phyloP scores from a whole-genome alignment of 805 yeast genomes.

The Suhomyces pyralidae region DNA sequence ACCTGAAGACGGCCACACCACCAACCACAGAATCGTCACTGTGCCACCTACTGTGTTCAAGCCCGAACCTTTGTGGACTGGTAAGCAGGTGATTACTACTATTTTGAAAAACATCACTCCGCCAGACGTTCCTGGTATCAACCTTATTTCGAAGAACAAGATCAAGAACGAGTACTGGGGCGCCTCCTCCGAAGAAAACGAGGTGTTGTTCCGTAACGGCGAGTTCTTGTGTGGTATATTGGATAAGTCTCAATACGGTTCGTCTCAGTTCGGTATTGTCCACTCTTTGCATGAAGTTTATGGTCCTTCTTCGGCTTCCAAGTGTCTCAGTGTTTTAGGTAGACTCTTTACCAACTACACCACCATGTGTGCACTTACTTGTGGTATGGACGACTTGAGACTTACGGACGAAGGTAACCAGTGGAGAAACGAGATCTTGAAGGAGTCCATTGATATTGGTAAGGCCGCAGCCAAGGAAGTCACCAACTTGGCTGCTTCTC shows the following conservation, averaged over 20 bases:
- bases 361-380: conserved; percentile 89
- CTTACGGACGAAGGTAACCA: conserved; percentile 86
- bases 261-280: conserved; percentile 93
- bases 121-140: conserved; percentile 83
- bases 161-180: conserved; percentile 96
- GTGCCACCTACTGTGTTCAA: conserved; percentile 86
- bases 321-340: conserved; percentile 87
- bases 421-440: conserved; percentile 82
- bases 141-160: conserved; percentile 79
- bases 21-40: conserved; percentile 64
- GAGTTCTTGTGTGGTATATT: conserved; percentile 87
- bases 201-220: conserved; percentile 83
- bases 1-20: conserved; percentile 96
- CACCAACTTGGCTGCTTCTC: conserved; percentile 66
- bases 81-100: conserved; percentile 95
- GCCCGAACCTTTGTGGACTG: conserved; percentile 94
- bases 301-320: conserved; percentile 88
- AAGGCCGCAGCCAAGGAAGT: conserved; percentile 93
- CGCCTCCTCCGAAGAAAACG: conserved; percentile 74
- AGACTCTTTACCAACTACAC: conserved; percentile 91
- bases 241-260: conserved; percentile 98
- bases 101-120: conserved; percentile 87
- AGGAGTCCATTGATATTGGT: conserved; percentile 77
- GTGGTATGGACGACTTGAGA: conserved; percentile 99
- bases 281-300: conserved; percentile 95